Evolutionary conservation across 805 yeast species (phyloP).

Genomic region (Cyberlindnera misumaiensis): DNA sequence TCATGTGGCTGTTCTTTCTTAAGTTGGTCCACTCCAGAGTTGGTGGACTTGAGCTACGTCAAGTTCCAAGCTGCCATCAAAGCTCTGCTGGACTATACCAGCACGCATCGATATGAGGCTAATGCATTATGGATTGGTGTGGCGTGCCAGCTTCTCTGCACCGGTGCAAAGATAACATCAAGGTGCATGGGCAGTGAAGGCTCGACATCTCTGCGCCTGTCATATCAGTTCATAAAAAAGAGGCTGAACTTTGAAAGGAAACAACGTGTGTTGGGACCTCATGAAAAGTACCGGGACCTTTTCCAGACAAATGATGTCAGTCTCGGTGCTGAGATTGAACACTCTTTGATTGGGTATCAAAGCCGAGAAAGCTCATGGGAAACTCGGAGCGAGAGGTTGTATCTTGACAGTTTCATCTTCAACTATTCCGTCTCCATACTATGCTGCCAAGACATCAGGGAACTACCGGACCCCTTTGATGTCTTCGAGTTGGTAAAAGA

Average conservation of each 20-base stretch:
- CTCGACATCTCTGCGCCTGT: conserved; percentile 26
- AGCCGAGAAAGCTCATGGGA: not conserved
- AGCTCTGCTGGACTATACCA: conserved; percentile 5
- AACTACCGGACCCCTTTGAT: conserved; percentile 36
- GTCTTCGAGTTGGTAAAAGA: conserved; percentile 29
- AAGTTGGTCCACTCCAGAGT: conserved; percentile 26
- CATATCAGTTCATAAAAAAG: conserved; percentile 29
- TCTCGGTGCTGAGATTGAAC: conserved; percentile 17
- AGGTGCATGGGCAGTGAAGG: conserved; percentile 10
- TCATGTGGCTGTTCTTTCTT: conserved; percentile 37
- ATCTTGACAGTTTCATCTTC: conserved; percentile 38
- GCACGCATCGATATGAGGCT: not conserved
- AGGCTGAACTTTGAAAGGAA: conserved; percentile 18
- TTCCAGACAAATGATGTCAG: conserved; percentile 22
- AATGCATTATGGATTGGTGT: conserved; percentile 33
- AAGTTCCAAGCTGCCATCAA: conserved; percentile 22
- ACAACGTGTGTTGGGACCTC: too few relatives aligned
- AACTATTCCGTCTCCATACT: conserved; percentile 34
- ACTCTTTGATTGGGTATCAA: conserved; percentile 8
- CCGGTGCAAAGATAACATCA: conserved; percentile 30
- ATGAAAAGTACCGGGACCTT: too few relatives aligned
- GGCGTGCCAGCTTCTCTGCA: conserved; percentile 32
- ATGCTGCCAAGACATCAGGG: conserved; percentile 26
- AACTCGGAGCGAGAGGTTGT: conserved; percentile 25
- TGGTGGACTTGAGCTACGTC: conserved; percentile 19